phyloP scores from a whole-genome alignment of 2,329 filamentous ascomycete genomes.

The Trichoderma aggressivum region DNA sequence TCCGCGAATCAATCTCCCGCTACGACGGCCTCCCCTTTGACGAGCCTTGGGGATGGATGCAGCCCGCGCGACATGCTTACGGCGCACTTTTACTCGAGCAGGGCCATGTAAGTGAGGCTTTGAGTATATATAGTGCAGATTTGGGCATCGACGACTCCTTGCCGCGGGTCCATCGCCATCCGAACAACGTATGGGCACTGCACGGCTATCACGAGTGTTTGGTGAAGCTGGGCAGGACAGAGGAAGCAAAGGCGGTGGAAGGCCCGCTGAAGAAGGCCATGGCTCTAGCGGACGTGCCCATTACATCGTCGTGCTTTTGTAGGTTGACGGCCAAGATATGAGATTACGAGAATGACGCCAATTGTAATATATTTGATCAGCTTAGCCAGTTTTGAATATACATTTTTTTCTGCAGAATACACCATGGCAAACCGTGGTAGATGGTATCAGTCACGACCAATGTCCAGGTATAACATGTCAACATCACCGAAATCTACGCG shows the following conservation, averaged over 20 bases:
- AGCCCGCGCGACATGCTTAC: conserved; percentile 67
- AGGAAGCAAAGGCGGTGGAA: conserved; percentile 36
- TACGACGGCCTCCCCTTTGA: conserved; percentile 66
- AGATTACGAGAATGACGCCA: neutral
- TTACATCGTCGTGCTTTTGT: conserved; percentile 38
- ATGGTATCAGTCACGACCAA: neutral
- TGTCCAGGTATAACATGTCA: neutral
- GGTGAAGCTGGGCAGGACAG: conserved; percentile 42
- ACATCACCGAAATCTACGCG: neutral
- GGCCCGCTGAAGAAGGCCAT: conserved; percentile 49
- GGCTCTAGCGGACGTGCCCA: conserved; percentile 58
- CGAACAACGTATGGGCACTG: conserved; percentile 71
- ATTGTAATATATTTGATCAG: neutral
- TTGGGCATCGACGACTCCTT: conserved; percentile 58
- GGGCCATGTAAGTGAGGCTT: conserved; percentile 53
- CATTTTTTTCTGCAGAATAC: neutral
- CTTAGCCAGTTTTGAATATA: neutral
- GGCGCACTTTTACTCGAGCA: conserved; percentile 68
- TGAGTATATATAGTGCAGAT: conserved; percentile 57
- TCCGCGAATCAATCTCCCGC: conserved; percentile 54
- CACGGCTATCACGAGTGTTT: conserved; percentile 72
- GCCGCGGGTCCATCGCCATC: conserved; percentile 63
- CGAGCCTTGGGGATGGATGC: conserved; percentile 80
- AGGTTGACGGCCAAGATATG: conserved; percentile 25
- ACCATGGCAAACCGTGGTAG: neutral